A percentile compares a stretch with the other conserved stretches of the same genome.
Conservation (phyloP, 2,329 filamentous ascomycete species). For the Sclerotinia borealis region DNA sequence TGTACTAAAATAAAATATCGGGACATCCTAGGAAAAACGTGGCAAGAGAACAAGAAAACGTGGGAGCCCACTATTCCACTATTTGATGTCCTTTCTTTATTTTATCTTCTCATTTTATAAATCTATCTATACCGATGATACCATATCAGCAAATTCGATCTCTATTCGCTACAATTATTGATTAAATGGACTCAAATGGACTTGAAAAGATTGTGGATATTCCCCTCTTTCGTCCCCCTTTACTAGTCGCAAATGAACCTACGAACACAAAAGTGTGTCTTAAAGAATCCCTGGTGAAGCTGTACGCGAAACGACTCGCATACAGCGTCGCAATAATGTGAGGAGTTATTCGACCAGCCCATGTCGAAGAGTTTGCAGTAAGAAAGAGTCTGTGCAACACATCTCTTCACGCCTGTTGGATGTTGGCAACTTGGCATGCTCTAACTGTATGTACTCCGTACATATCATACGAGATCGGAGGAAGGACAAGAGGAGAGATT, state of each 20-base stretch:
- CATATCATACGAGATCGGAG: not conserved
- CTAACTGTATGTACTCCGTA: not conserved
- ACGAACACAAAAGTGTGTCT: not conserved
- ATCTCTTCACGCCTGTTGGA: not conserved
- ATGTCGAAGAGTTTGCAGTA: not conserved
- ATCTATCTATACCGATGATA: no score
- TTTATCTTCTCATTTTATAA: not conserved
- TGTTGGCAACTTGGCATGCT: not conserved
- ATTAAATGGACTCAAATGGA: not conserved
- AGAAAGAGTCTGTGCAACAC: not conserved
- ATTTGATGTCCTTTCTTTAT: not conserved
- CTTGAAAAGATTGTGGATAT: not conserved
- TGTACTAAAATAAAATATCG: not conserved
- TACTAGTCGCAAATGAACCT: not conserved
- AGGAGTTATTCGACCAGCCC: no score
- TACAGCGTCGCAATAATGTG: no score
- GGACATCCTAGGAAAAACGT: constrained; percentile 5
- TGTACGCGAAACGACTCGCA: no score
- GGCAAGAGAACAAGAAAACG: constrained; percentile 11
- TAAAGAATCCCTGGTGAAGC: no score
- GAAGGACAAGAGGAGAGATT: not conserved
- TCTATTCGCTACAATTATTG: not conserved
- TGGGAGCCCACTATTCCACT: constrained; percentile 12
- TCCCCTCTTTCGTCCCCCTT: not conserved
- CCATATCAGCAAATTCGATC: not conserved